These are phyloP conservation scores for Paramecium tetraurelia DNA, from an alignment of 73 alveolate genomes.

Conservation along the genomic window DNA sequence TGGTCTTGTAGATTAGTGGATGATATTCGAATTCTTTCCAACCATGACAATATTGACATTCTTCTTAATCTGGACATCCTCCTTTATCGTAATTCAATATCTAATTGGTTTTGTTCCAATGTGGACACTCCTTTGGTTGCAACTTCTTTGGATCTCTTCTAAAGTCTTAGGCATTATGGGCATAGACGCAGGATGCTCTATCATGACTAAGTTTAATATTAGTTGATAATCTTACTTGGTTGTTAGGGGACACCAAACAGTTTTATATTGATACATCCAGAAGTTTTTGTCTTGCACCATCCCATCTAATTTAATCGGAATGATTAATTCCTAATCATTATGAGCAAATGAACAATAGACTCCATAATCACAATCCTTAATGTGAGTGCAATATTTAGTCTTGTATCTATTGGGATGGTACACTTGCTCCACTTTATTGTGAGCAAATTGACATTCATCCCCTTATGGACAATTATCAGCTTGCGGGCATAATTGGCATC, in stretches of 20 bases:
- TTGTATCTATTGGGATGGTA: conserved; percentile 78
- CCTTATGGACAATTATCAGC: conserved; percentile 38
- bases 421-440: conserved; percentile 72
- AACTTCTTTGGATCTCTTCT: conserved; percentile 73
- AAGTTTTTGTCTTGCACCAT: conserved; percentile 63
- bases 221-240: not conserved
- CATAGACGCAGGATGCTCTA: conserved; percentile 76
- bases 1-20: conserved; percentile 77
- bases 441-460: conserved; percentile 70
- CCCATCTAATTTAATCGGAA: conserved; percentile 64
- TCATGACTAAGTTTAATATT: conserved; percentile 32
- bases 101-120: conserved; percentile 60
- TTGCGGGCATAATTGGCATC: conserved; percentile 59
- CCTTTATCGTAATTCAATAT: conserved; percentile 68
- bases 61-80: conserved; percentile 77
- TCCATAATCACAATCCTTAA: conserved; percentile 76
- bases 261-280: conserved; percentile 68
- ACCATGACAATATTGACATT: conserved; percentile 81
- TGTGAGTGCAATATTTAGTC: conserved; percentile 73
- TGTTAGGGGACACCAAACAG: conserved; percentile 75
- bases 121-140: conserved; percentile 64
- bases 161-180: conserved; percentile 80
- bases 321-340: conserved; percentile 63
- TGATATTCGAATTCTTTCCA: conserved; percentile 93
- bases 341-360: conserved; percentile 82